Base-by-base conservation (phyloP, 164 flowering plant species). In the Berberis vulgaris region DNA sequence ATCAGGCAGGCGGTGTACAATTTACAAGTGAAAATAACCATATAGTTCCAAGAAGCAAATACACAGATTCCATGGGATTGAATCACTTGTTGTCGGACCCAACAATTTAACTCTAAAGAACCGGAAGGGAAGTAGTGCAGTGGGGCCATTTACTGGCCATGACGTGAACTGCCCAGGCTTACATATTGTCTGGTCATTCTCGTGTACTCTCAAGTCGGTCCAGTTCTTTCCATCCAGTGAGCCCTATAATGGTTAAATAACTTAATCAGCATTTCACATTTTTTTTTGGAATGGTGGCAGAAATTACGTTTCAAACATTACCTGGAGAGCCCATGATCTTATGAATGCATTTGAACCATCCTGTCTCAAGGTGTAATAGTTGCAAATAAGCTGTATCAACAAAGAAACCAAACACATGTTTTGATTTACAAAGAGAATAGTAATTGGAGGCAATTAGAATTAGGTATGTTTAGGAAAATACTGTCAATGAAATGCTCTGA, bases 131-230 rank as follows among this genome's bases (percentile, higher is more conserved):
- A 88, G 91, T 57, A 89, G 69, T 2, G 96, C 79, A 67, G 75
- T 79, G 5, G 94, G 80, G 45, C 91, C 93, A 7, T 67, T 62
- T 42, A 92, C 56, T 2, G 96, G 84, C 96, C 96, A 92, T 5
- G 98, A 89, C 41, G 91, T 90, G 78, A 81, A 92, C 67, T 92
- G 98, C 41, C 89, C 96, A 0, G 88, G 86, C 72, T 84, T 88
- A 77, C 96, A 85, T 62, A 89, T 76, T 10, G 87, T 85, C 44
- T 81, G 86, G 70, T 92, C 98, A 43, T 88, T 81, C 72, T 89
- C 88, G 43, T 92, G 98, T 49, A 76, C 80, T 61, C 84, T 80
- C 83, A 92, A 69, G 73, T 85, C 71, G 59, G 83, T 81, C 98
- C 98, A 92, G 9, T 72, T 77, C 59, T 65, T 79, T 7, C 86